Base-by-base conservation (phyloP, 495 filamentous ascomycete genomes). In the Aspergillus kassunensis region DNA sequence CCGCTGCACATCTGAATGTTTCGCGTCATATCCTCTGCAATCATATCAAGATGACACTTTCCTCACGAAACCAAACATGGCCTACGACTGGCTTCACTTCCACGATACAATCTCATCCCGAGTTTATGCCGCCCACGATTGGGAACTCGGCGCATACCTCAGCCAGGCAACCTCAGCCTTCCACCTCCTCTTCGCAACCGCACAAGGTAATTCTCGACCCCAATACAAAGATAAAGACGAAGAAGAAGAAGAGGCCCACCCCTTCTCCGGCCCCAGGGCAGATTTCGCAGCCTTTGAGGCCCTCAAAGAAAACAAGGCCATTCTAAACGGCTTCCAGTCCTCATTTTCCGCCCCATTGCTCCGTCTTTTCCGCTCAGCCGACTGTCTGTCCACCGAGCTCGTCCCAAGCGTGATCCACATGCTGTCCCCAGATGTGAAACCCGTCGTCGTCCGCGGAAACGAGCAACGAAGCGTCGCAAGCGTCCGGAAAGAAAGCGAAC, bases 51-150 rank as follows among this genome's bases (percentile, higher is more conserved):
- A 98, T 64, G 93, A 97, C 64, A 89, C 83, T 0, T 85, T 88
- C 63, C 80, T 98, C 25, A 85, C 87, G 9, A 98, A 98, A 60
- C 93, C 93, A 0, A 83, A 85, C 58, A 65, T 77, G 1, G 92
- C 90, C 0, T 93, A 91, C 62, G 90, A 96, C 41, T 97, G 93
- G 93, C 80, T 98, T 49, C 79, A 91, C 67, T 97, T 98, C 66
- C 88, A 96, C 63, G 93, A 97, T 57, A 71, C 76, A 1, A 80
- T 95, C 51, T 91, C 88, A 6, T 80, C 83, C 1, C 81, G 83
- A 47, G 72, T 97, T 2, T 88, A 84, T 61, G 68, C 78, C 8
- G 79, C 75, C 41, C 90, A 96, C 65, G 91, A 93, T 36, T 97
- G 91, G 85, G 92, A 97, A 63, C 72, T 97, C 24, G 75, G 74